A percentile compares a stretch with the other conserved stretches of the same genome.
Evolutionary conservation across 352 stramenopile genomes (phyloP).

Genomic region (Pythium angustatum): DNA sequence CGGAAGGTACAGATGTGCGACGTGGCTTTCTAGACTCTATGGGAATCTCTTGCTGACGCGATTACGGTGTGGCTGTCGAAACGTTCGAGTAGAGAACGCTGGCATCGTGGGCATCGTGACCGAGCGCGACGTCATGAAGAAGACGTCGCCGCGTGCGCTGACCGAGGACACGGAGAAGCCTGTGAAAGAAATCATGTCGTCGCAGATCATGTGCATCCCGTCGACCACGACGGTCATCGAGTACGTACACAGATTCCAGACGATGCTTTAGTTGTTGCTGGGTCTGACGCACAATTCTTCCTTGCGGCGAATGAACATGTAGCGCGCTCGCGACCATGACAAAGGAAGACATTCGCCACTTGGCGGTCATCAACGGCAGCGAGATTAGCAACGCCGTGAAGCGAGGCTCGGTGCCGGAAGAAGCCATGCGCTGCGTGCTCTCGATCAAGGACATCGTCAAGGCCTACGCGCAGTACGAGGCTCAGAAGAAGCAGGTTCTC

Average conservation of each 20-base stretch:
- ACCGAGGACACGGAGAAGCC: constrained; percentile 45
- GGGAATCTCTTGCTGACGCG: neutral
- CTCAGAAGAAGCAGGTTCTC: constrained; percentile 44
- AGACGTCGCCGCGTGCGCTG: constrained; percentile 59
- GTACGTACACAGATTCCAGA: no score
- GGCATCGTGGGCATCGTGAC: constrained; percentile 85
- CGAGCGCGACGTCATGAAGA: constrained; percentile 80
- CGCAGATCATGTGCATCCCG: constrained; percentile 86
- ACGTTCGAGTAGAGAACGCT: constrained; percentile 37
- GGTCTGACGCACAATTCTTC: neutral
- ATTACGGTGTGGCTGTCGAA: constrained; percentile 1
- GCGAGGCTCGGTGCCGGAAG: constrained; percentile 72
- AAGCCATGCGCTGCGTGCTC: constrained; percentile 83
- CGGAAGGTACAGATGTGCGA: constrained; percentile 58
- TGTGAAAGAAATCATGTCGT: constrained; percentile 83
- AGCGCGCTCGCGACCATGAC: constrained; percentile 84
- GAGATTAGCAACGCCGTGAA: constrained; percentile 73
- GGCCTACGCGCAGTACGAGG: constrained; percentile 69
- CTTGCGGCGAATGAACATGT: no score
- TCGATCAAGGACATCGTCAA: constrained; percentile 87
- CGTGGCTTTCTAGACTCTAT: neutral
- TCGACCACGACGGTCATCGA: constrained; percentile 79
- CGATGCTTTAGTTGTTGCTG: neutral
- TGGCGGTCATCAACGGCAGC: constrained; percentile 77
- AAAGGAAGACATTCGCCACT: constrained; percentile 85